Conservation (phyloP, 2,329 filamentous ascomycete species). For the Niveomyces coronatus region DNA sequence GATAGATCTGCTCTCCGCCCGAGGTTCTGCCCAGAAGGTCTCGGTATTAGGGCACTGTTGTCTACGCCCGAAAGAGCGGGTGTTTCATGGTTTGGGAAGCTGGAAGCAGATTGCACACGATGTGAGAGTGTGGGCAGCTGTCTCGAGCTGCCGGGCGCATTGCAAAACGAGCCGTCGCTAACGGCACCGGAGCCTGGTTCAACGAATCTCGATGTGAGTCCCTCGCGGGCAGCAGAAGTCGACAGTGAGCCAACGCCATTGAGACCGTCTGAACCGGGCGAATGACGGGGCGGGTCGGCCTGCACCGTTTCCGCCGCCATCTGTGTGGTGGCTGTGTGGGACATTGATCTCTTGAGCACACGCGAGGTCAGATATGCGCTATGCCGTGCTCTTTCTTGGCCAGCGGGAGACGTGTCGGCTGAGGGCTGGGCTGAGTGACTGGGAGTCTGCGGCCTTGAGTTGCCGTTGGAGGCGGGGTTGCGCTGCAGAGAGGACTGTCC, state of each 20-base stretch:
- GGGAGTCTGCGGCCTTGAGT: slow-evolving; percentile 27
- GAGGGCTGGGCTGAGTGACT: slow-evolving; percentile 15
- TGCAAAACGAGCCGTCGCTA: slow-evolving; percentile 43
- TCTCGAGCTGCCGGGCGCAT: slow-evolving; percentile 20
- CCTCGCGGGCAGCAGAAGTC: slow-evolving; percentile 27
- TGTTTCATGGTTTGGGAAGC: slow-evolving; percentile 18
- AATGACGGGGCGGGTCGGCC: slow-evolving; percentile 28
- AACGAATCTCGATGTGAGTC: slow-evolving; percentile 51
- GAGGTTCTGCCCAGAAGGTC: slow-evolving; percentile 28
- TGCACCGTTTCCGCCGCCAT: slow-evolving; percentile 49
- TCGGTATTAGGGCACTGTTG: slow-evolving; percentile 38
- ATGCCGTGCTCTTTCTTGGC: slow-evolving; percentile 37
- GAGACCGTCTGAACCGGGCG: slow-evolving; percentile 20
- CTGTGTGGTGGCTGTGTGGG: slow-evolving; percentile 50
- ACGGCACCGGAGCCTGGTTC: slow-evolving; percentile 39
- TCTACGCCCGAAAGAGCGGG: slow-evolving; percentile 18
- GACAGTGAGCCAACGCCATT: slow-evolving; percentile 13
- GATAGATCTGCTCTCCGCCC: slow-evolving; percentile 44
- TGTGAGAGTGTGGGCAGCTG: slow-evolving; percentile 24
- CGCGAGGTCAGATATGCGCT: slow-evolving; percentile 59
- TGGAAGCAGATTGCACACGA: slow-evolving; percentile 33
- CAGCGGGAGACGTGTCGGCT: slow-evolving; percentile 19
- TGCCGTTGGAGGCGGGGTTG: slow-evolving; percentile 10
- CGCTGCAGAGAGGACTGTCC: slow-evolving; percentile 36
- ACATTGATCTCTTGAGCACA: slow-evolving; percentile 53